A percentile compares a stretch with the other conserved stretches of the same genome.
These are phyloP conservation scores for Vigna hirtella DNA, from an alignment of 306 rosid species.

Conservation along the genomic window DNA sequence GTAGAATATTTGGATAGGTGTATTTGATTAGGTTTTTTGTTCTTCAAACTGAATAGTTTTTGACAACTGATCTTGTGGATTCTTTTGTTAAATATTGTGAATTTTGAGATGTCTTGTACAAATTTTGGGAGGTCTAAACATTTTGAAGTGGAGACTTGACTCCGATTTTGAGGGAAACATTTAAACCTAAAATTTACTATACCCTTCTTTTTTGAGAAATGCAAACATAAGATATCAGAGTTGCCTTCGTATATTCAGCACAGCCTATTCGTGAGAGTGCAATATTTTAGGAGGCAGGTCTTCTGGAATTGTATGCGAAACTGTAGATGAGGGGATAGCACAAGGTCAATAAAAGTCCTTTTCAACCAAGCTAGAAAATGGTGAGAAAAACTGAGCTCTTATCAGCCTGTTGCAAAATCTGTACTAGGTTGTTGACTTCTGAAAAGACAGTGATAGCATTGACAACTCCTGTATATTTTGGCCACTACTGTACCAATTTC, in stretches of 20 bases:
- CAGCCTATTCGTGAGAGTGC: neutral
- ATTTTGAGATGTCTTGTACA: slow-evolving; percentile 43
- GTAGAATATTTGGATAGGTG: slow-evolving; percentile 57
- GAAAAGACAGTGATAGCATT: neutral
- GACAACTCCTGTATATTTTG: neutral
- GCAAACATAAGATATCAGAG: neutral
- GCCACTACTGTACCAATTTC: neutral
- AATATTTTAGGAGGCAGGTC: neutral
- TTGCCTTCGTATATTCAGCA: slow-evolving; percentile 8
- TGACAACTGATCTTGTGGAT: slow-evolving; percentile 32
- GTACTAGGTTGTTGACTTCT: neutral
- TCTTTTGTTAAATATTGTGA: slow-evolving; percentile 29
- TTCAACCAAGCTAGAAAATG: neutral
- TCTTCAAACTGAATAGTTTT: slow-evolving; percentile 21
- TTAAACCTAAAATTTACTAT: too few species aligned
- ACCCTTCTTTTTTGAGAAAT: neutral
- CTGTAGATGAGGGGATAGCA: neutral
- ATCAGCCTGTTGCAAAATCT: neutral
- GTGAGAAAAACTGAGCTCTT: neutral
- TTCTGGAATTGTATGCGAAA: neutral
- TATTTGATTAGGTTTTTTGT: slow-evolving; percentile 38
- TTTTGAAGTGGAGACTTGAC: slow-evolving; percentile 10
- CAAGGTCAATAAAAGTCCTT: neutral
- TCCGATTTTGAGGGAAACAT: neutral
- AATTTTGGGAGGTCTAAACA: slow-evolving; percentile 42